phyloP scores from a whole-genome alignment of 208 protist genomes.

The Porcisia deanei region DNA sequence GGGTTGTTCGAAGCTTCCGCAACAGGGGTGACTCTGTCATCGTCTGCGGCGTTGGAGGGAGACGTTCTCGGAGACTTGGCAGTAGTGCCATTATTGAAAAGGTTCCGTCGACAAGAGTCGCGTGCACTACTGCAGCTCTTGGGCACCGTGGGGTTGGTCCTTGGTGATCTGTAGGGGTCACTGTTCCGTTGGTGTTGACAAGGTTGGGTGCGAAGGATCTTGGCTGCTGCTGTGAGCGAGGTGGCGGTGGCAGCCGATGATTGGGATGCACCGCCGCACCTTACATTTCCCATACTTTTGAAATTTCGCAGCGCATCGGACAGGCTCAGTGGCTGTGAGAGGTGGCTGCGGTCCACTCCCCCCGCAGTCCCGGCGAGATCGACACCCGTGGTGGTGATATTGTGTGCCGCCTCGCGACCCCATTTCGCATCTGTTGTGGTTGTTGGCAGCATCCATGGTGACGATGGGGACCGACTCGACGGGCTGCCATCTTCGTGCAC shows the following conservation, averaged over 20 bases:
- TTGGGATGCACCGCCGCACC: background rate
- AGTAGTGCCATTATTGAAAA: background rate
- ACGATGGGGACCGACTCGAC: background rate
- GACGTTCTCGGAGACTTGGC: background rate
- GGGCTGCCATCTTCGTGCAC: background rate
- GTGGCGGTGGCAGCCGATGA: background rate
- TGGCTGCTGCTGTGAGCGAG: background rate
- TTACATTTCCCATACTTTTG: background rate
- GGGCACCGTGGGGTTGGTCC: background rate
- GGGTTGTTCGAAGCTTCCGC: background rate
- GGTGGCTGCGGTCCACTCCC: background rate
- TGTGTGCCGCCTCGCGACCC: background rate
- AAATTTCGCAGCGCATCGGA: slow-evolving; percentile 9
- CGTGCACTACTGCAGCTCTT: background rate
- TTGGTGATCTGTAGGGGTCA: background rate
- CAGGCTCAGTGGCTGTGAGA: background rate
- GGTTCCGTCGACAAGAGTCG: background rate
- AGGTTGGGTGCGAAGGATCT: background rate
- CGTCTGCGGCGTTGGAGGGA: background rate
- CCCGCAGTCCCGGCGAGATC: background rate
- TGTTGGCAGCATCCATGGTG: background rate
- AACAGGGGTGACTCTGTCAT: background rate
- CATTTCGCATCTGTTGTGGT: background rate
- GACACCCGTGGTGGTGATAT: background rate
- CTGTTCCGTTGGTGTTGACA: background rate